These are phyloP conservation scores for Sistotremastrum suecicum DNA, from an alignment of 768 basidiomycete species.

Conservation along the genomic window DNA sequence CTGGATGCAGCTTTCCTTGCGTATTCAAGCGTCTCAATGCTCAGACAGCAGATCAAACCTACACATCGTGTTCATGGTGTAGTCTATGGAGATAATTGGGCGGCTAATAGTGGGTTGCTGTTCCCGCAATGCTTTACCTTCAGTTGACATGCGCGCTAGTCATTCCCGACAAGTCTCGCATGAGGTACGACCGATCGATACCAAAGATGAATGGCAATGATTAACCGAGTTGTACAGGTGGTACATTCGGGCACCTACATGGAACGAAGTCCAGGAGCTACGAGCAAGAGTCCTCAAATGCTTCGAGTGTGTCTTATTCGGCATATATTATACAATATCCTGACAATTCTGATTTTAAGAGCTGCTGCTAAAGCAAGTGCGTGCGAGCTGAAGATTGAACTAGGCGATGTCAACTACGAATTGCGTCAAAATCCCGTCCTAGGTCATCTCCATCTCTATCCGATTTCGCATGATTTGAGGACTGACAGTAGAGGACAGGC, in stretches of 20 bases:
- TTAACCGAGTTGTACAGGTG: slow-evolving; percentile 24
- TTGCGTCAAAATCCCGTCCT: slow-evolving; percentile 20
- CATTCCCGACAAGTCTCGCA: background rate
- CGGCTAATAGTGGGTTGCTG: slow-evolving; percentile 40
- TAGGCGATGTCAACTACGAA: slow-evolving; percentile 16
- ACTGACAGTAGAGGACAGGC: slow-evolving; percentile 31
- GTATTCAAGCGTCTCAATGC: slow-evolving; percentile 61
- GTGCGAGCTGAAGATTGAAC: slow-evolving; percentile 17
- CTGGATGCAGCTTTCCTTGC: slow-evolving; percentile 81
- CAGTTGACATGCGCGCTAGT: background rate
- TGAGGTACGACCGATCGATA: background rate
- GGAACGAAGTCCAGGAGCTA: slow-evolving; percentile 37
- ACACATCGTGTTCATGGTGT: slow-evolving; percentile 69
- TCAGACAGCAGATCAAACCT: slow-evolving; percentile 82
- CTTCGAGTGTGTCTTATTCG: slow-evolving; percentile 56
- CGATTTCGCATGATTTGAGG: background rate
- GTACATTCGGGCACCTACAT: slow-evolving; percentile 54
- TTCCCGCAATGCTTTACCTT: background rate
- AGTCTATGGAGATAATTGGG: slow-evolving; percentile 53
- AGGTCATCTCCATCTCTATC: slow-evolving; percentile 11
- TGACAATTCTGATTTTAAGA: no score
- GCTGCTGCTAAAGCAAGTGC: slow-evolving; percentile 47
- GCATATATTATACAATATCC: no score
- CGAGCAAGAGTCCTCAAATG: slow-evolving; percentile 51
- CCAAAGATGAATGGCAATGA: slow-evolving; percentile 5